These are phyloP conservation scores for Akebia trifoliata DNA, from an alignment of 164 flowering plant species.

Conservation along the genomic window DNA sequence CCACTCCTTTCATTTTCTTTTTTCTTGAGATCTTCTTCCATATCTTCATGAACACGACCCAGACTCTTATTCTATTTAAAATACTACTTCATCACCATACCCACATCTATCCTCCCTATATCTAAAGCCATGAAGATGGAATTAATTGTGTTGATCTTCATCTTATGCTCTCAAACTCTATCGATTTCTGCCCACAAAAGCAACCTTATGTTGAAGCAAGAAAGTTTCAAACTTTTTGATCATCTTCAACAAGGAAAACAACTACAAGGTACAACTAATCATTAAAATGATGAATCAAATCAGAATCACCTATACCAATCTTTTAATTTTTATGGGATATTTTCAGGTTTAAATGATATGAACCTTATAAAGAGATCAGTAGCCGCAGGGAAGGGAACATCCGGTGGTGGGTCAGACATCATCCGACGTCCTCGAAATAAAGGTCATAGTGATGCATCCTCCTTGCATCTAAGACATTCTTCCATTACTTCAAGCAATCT, in stretches of 20 bases:
- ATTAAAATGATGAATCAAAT: no score
- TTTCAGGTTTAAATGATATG: neutral
- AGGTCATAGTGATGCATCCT: neutral
- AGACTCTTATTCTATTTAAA: neutral
- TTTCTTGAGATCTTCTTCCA: neutral
- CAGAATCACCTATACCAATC: no score
- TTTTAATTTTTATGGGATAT: neutral
- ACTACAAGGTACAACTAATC: slow-evolving; percentile 1
- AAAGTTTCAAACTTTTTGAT: neutral
- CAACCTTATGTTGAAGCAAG: neutral
- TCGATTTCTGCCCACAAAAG: neutral
- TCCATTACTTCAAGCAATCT: neutral
- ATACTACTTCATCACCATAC: neutral
- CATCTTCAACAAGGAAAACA: neutral
- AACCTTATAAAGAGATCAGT: no score
- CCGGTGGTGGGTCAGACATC: neutral
- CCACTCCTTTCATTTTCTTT: neutral
- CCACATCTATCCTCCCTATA: neutral
- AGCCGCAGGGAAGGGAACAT: neutral
- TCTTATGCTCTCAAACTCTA: neutral
- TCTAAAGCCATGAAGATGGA: neutral
- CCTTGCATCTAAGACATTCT: neutral
- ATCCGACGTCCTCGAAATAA: neutral
- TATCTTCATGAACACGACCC: neutral
- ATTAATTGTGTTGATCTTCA: neutral